Base-by-base conservation (phyloP, 2,329 filamentous ascomycete species). In the Diaporthe humulicola region DNA sequence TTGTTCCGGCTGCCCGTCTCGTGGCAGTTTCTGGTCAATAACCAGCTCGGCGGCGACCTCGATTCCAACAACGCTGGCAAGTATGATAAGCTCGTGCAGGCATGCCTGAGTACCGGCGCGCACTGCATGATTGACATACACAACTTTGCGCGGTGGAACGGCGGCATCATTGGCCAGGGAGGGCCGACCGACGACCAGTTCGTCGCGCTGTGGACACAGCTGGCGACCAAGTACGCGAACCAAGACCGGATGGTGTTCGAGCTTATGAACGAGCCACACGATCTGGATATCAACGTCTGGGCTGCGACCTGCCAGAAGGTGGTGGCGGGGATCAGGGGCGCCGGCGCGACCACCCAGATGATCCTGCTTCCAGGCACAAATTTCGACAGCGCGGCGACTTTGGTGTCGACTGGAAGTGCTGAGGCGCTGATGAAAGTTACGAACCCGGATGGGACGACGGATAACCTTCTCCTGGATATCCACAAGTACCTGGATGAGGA, bases 231-330 rank as follows among this genome's bases (percentile, higher is more conserved):
- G 79, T 93, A 93, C 81, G 86, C 85, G 33, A 78, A 78, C 10
- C 82, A 90, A 57, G 81, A 85, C 40, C 90, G 88, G 74, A 83
- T 93, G 54, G 85, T 88, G 6, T 92, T 93, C 76, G 91, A 90
- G 7, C 79, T 93, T 56, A 93, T 93, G 91, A 93, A 93, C 81
- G 92, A 91, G 82, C 91, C 92, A 5, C 90, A 92, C 79, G 88
- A 90, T 61, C 81, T 89, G 70, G 74, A 92, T 78, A 81, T 81
- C 77, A 76, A 78, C 33, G 82, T 84, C 2, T 93, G 92, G 92
- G 90, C 89, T 0, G 81, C 85, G 7, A 90, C 89, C 0, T 88
- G 90, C 71, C 92, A 93, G 79, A 86, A 85, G 14, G 91, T 86
- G 25, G 92, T 94, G 1, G 91, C 88, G 0, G 91, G 90, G 2